A percentile compares a stretch with the other conserved stretches of the same genome.
Conservation (phyloP, 176 grass and related monocot species). For the Eleusine coracana region DNA sequence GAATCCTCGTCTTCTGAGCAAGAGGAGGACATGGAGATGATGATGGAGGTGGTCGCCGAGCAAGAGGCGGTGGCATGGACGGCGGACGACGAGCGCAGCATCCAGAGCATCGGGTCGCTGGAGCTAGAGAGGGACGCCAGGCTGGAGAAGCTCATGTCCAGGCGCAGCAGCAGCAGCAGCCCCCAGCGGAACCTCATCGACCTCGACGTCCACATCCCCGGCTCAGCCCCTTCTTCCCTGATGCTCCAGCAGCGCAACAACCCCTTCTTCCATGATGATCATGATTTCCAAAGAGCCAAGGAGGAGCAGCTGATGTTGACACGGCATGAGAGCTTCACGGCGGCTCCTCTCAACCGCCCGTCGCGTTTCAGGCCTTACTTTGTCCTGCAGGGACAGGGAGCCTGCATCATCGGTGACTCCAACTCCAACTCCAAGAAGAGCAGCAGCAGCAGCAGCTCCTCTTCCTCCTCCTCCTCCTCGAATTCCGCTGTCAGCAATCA, state of each 20-base stretch:
- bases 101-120: conserved; percentile 45
- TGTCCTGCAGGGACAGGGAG: conserved; percentile 11
- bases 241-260: conserved; percentile 31
- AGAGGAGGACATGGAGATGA: neutral
- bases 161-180: conserved; percentile 16
- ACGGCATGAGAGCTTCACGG: conserved; percentile 66
- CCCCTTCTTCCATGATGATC: conserved; percentile 19
- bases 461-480: conserved; percentile 22
- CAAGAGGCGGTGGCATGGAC: conserved; percentile 40
- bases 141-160: conserved; percentile 58
- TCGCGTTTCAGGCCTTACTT: conserved; percentile 58
- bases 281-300: neutral
- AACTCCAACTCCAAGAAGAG: neutral
- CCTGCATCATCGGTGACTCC: neutral
- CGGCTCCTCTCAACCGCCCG: neutral
- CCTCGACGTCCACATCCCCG: conserved; percentile 43
- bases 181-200: conserved; percentile 36
- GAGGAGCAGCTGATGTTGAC: conserved; percentile 11
- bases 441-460: conserved; percentile 12
- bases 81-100: conserved; percentile 53
- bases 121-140: conserved; percentile 60
- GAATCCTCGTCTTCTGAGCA: neutral
- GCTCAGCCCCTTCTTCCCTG: conserved; percentile 62
- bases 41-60: neutral
- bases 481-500: conserved; percentile 21